Evolutionary conservation across 257 asterid genomes (phyloP), one percentile per base, ranked within the genome.

Genomic region (Salvia hispanica): DNA sequence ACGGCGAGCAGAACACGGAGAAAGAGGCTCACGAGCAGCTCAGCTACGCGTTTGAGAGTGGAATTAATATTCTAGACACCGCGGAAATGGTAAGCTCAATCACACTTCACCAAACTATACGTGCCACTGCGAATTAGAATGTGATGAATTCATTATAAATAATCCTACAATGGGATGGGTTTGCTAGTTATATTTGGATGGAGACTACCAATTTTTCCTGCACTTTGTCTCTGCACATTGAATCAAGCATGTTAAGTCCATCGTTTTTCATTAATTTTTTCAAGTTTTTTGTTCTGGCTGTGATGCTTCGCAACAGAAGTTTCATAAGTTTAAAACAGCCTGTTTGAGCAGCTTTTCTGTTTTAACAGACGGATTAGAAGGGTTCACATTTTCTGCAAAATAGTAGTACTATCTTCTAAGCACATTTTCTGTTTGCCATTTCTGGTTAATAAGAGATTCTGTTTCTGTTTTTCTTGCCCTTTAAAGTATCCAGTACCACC

Each of bases 1-100:
- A 66, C 78, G 97, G 98, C 75, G 80, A 86, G 82, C 98, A 92
- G 83, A 92, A 90, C 60, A 86, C 97, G 6, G 98, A 92, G 83
- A 88, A 83, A 72, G 98, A 92, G 70, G 97, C 98, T 79, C 98
- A 92, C 68, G 93, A 86, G 34, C 85, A 77, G 54, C 97, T 92
- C 46, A 79, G 78, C 67, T 88, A 86, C 72, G 85, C 98, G 9
- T 88, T 92, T 50, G 96, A 88, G 42, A 79, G 84, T 14, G 98
- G 98, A 54, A 82, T 92, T 67, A 92, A 92, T 73, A 74, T 73
- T 8, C 34, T 92, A 57, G 98, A 92, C 76, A 92, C 97, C 46
- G 82, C 97, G 39, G 98, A 92, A 83, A 47, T 77, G 67, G 98
- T 92, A 73, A 77, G 7, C 40, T 71, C 51, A 21, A 56, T 67